Percentiles rank a stretch among this genome's conserved stretches.
Evolutionary conservation across 768 basidiomycete species (phyloP).

Genomic region (Leccinellum luteum): DNA sequence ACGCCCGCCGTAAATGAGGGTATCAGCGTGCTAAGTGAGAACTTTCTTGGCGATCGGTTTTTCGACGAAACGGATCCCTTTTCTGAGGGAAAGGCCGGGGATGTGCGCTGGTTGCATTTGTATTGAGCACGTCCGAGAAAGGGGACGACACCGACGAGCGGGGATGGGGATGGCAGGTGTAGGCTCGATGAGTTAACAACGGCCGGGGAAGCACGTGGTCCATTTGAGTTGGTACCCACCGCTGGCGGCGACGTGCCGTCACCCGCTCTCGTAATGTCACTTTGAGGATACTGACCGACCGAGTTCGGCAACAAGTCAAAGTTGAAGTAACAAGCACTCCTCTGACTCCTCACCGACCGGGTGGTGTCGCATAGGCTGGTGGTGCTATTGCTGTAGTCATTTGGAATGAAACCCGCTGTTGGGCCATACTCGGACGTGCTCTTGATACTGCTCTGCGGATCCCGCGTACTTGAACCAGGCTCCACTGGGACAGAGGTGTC

Average conservation of each 20-base stretch:
- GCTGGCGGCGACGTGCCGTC: not conserved
- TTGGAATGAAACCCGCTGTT: conserved; percentile 29
- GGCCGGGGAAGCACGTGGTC: not conserved
- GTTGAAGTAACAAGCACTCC: conserved; percentile 24
- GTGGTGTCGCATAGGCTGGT: conserved; percentile 6
- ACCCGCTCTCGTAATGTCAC: not conserved
- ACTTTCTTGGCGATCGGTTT: not conserved
- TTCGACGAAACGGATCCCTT: not conserved
- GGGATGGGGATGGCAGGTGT: not conserved
- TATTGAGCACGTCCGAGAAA: conserved; percentile 26
- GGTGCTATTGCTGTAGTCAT: conserved; percentile 8
- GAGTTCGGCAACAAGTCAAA: conserved; percentile 26
- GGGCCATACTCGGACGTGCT: conserved; percentile 20
- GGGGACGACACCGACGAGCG: conserved; percentile 4
- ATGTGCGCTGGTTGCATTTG: conserved; percentile 26
- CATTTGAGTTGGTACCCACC: too few species aligned
- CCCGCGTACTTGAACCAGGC: conserved; percentile 2
- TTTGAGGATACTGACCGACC: not conserved
- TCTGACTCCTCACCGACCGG: conserved; percentile 15
- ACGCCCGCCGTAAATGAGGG: conserved; percentile 42
- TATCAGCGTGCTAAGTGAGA: conserved; percentile 16
- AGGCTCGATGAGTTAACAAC: not conserved
- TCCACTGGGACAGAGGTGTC: not conserved
- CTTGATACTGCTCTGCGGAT: not conserved
- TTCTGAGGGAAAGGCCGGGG: not conserved